Evolutionary conservation across 208 protist species (phyloP).

Genomic region (Cochliopodium minus): DNA sequence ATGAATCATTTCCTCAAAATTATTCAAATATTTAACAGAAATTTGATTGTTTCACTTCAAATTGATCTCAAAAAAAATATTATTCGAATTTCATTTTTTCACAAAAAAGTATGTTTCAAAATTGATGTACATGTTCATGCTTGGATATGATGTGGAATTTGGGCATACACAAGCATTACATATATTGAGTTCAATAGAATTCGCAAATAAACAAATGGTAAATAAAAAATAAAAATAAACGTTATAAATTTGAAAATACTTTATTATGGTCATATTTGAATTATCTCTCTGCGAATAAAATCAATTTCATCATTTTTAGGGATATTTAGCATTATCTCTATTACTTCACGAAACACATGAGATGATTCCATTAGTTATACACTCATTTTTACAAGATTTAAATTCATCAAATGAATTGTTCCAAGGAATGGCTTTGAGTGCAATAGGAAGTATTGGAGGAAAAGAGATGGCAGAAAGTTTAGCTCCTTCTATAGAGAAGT

Average conservation of each 20-base stretch:
- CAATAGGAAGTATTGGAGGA: conserved; percentile 87
- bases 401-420: conserved; percentile 60
- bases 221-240: not conserved
- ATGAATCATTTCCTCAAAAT: no score
- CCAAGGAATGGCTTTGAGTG: conserved; percentile 79
- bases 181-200: conserved; percentile 76
- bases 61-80: no score
- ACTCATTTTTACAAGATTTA: conserved; percentile 86
- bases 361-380: conserved; percentile 86
- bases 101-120: conserved; percentile 99
- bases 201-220: conserved; percentile 85
- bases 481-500: conserved; percentile 64
- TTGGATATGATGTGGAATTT: conserved; percentile 97
- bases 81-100: no score
- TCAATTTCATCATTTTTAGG: conserved; percentile 31
- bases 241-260: not conserved
- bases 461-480: conserved; percentile 91
- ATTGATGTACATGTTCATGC: conserved; percentile 97
- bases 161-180: conserved; percentile 95
- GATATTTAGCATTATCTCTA: conserved; percentile 81
- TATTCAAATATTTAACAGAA: no score
- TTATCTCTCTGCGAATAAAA: not conserved
- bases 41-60: no score
- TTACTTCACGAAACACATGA: conserved; percentile 89
- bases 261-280: conserved; percentile 3